Percentiles rank a stretch among this genome's conserved stretches.
phyloP scores from a whole-genome alignment of 768 basidiomycete genomes.

The Saitozyma podzolica region DNA sequence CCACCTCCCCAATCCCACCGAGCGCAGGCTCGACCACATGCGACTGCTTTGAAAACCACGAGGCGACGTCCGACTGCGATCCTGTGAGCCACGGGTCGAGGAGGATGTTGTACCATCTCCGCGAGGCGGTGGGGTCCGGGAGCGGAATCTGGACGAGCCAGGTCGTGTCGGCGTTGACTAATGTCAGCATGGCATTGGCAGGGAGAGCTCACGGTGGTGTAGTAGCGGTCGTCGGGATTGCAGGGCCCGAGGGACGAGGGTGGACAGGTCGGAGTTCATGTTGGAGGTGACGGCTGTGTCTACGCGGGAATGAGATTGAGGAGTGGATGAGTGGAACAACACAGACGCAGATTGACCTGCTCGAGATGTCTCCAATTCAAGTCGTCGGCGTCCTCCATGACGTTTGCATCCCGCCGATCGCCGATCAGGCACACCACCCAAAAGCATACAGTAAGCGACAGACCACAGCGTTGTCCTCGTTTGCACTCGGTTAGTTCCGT shows the following conservation, averaged over 20 bases:
- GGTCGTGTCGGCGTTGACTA: constrained; percentile 25
- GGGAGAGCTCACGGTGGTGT: constrained; percentile 3
- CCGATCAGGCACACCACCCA: no score
- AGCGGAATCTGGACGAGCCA: constrained; percentile 24
- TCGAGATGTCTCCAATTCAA: no score
- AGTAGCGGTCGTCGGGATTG: neutral
- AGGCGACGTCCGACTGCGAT: constrained; percentile 22
- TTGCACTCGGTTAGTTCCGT: no score
- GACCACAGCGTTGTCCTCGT: no score
- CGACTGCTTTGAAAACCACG: constrained; percentile 20
- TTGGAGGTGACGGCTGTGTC: neutral
- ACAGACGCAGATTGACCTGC: no score
- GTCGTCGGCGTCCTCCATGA: no score
- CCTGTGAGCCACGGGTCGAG: constrained; percentile 25
- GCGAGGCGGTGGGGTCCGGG: constrained; percentile 1
- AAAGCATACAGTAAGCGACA: no score
- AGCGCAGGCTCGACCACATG: constrained; percentile 18
- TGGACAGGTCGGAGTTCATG: neutral
- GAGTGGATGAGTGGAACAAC: no score
- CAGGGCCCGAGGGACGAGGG: neutral
- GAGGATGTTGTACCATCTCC: constrained; percentile 25
- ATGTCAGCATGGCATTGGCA: neutral
- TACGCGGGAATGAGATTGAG: no score
- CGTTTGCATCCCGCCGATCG: no score
- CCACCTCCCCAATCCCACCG: constrained; percentile 7